These are phyloP conservation scores for Boletus reticuloceps DNA, from an alignment of 768 basidiomycete species.

Conservation along the genomic window DNA sequence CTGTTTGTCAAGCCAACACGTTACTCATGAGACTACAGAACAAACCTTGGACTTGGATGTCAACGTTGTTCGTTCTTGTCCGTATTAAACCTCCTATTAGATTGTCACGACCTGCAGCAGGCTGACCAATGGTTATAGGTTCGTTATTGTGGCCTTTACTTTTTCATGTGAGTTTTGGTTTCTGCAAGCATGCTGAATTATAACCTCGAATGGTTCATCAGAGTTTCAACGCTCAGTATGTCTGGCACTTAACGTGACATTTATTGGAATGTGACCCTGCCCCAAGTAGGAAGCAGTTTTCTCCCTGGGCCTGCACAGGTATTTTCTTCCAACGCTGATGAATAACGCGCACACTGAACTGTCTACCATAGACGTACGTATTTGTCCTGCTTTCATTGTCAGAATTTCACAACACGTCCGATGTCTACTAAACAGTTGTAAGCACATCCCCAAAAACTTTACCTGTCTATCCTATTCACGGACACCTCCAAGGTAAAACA, in stretches of 20 bases:
- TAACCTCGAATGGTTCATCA: not conserved
- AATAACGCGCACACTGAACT: not conserved
- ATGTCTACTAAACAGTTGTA: not conserved
- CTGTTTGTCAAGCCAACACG: not conserved
- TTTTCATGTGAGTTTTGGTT: not conserved
- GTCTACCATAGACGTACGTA: not conserved
- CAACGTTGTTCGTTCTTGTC: constrained; percentile 7
- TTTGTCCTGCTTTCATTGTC: not conserved
- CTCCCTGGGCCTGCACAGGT: not conserved
- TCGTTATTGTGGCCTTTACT: constrained; percentile 5
- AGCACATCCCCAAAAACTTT: not conserved
- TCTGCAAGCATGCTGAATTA: not conserved
- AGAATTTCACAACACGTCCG: not conserved
- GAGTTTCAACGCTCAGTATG: not conserved
- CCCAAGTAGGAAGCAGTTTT: constrained; percentile 4
- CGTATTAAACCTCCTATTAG: not conserved
- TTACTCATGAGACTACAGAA: not conserved
- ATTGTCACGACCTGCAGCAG: not conserved
- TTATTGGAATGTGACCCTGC: not conserved
- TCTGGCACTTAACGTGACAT: not conserved
- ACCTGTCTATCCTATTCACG: not conserved
- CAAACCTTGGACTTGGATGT: constrained; percentile 7
- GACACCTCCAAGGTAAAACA: not conserved
- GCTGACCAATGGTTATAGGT: not conserved
- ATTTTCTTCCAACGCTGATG: not conserved